These are phyloP conservation scores for Chloranthus sessilifolius DNA, from an alignment of 164 flowering plant species.

Conservation along the genomic window DNA sequence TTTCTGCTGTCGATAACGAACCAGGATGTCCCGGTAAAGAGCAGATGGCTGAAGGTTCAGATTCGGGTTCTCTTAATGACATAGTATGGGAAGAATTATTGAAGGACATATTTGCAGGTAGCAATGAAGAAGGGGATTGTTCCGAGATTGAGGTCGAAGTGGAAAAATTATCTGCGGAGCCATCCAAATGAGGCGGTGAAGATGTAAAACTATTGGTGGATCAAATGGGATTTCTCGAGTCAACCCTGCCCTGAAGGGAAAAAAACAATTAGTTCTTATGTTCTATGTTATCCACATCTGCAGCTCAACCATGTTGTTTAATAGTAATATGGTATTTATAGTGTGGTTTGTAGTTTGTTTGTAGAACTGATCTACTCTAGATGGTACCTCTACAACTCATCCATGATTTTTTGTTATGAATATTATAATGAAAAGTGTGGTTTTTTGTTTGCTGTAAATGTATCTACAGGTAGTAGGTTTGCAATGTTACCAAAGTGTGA, in stretches of 20 bases:
- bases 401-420: too few relatives aligned
- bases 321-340: too few relatives aligned
- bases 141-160: constrained; percentile 33
- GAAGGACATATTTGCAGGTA: constrained; percentile 21
- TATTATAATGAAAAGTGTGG: too few relatives aligned
- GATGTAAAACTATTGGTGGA: constrained; percentile 24
- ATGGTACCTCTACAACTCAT: too few relatives aligned
- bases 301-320: too few relatives aligned
- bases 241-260: not conserved
- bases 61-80: constrained; percentile 18
- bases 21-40: constrained; percentile 3
- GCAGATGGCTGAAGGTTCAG: constrained; percentile 9
- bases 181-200: constrained; percentile 22
- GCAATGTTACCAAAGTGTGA: too few relatives aligned
- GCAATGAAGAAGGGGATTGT: constrained; percentile 19
- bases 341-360: too few relatives aligned
- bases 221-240: constrained; percentile 15
- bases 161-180: constrained; percentile 40
- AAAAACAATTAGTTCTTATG: too few relatives aligned
- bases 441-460: too few relatives aligned
- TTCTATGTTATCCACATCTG: too few relatives aligned
- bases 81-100: constrained; percentile 40
- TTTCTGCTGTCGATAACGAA: constrained; percentile 15
- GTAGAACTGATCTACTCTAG: too few relatives aligned
- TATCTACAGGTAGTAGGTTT: too few relatives aligned